These are phyloP conservation scores for Phytophthora tentaculata DNA, from an alignment of 352 stramenopile genomes.

Conservation along the genomic window DNA sequence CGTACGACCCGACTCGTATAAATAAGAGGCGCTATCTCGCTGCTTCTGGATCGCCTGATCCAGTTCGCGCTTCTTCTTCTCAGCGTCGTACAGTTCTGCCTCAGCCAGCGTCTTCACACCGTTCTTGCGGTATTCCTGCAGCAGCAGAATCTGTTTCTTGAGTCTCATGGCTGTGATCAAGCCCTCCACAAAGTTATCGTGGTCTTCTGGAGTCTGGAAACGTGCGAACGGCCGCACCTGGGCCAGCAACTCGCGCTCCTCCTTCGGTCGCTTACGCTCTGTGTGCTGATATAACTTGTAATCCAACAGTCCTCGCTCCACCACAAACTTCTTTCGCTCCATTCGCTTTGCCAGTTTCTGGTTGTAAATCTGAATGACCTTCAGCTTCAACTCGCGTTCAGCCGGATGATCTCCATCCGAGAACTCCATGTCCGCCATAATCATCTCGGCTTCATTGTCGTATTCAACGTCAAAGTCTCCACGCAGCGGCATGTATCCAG, in stretches of 20 bases:
- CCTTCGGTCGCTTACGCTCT: constrained; percentile 90
- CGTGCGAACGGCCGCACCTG: constrained; percentile 95
- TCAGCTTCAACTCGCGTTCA: constrained; percentile 94
- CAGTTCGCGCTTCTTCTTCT: constrained; percentile 93
- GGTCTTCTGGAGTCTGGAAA: constrained; percentile 94
- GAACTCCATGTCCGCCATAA: constrained; percentile 96
- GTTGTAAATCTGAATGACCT: constrained; percentile 98
- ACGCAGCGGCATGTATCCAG: constrained; percentile 96
- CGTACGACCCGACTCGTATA: constrained; percentile 79
- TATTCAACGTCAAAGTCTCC: constrained; percentile 98
- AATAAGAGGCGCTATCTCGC: constrained; percentile 85
- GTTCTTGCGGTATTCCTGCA: constrained; percentile 96
- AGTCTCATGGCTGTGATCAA: constrained; percentile 92
- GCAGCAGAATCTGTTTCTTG: constrained; percentile 95
- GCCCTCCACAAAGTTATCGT: constrained; percentile 93
- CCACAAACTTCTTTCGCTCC: constrained; percentile 92
- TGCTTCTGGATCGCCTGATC: constrained; percentile 91
- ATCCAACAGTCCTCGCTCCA: constrained; percentile 91
- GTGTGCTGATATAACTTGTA: constrained; percentile 94
- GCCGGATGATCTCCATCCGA: constrained; percentile 90
- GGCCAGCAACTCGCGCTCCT: constrained; percentile 95
- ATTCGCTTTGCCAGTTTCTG: constrained; percentile 94
- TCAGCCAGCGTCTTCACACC: constrained; percentile 94
- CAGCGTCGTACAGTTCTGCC: constrained; percentile 94
- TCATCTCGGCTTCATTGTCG: constrained; percentile 97